Percentiles rank a stretch among this genome's conserved stretches.
Conservation (phyloP, 2,329 filamentous ascomycete species). For the Fusarium pininemorale region DNA sequence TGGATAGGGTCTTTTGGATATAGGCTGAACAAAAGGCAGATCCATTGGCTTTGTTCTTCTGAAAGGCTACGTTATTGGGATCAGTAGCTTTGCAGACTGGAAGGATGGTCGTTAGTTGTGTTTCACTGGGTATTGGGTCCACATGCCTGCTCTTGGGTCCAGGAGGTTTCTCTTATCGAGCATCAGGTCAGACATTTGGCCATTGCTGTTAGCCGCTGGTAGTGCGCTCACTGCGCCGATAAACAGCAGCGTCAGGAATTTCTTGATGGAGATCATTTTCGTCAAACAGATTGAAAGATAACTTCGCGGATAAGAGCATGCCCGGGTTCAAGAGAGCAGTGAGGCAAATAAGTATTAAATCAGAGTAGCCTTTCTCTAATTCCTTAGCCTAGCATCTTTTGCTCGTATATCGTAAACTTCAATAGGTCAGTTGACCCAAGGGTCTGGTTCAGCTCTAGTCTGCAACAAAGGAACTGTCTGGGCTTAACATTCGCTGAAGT, state of each 20-base stretch:
- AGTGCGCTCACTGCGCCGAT: not conserved
- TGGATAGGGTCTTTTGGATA: not conserved
- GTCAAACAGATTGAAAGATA: accelerated
- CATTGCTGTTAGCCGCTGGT: not conserved
- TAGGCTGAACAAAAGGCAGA: not conserved
- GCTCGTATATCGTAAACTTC: not conserved
- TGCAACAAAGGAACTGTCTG: not conserved
- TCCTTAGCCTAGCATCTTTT: not conserved
- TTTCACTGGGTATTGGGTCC: accelerated
- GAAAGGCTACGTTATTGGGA: not conserved
- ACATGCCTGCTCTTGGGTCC: not conserved
- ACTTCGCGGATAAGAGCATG: no score
- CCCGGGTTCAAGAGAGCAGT: accelerated
- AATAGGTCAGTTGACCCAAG: not conserved
- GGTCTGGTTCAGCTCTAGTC: not conserved
- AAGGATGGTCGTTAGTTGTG: not conserved
- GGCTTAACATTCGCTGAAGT: not conserved
- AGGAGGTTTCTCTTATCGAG: not conserved
- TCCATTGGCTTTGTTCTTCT: not conserved
- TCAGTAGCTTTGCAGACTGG: not conserved
- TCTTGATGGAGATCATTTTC: not conserved
- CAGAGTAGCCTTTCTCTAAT: accelerated
- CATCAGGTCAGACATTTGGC: no score
- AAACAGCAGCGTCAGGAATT: not conserved
- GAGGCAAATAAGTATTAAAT: not conserved